Base-by-base conservation (phyloP, 345 rosid species). In the rapeseed (Brassica napus) region DNA sequence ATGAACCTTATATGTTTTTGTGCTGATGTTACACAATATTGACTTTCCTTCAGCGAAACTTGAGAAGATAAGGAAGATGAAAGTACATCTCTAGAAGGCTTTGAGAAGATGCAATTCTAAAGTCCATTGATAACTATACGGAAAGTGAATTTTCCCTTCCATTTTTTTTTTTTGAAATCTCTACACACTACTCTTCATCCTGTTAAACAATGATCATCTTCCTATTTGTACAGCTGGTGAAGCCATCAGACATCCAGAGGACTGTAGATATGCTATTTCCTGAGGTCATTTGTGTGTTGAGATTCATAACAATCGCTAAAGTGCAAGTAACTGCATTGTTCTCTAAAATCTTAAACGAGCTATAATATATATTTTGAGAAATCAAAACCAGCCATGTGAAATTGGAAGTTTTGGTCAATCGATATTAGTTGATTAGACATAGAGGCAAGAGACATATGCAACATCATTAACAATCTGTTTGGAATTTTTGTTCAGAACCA, bases 251-350 rank as follows among this genome's bases (percentile, higher is more conserved):
- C 32, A 58, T 75, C 67, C 80, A 79, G 44, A 87, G 87, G 34
- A 73, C 82, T 6, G 47, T 66, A 16, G 76, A 87, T 68, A 81
- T 83, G 52, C 68, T 52, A 64, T 74, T 61, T 79, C 92, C 92
- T 8, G 97, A 94, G 82, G 87, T 87, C 67, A 82, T 91, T 81
- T 94, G 47, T 88, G 89, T 42, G 76, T 91, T 73, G 97, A 92
- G 85, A 85, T 94, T 62, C 89, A 87, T 81, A 87, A 93, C 74
- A 73, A 75, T 70, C 49, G 39, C 42, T 0, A 23, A 81, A 66
- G 30, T 4, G 39, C 37, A 94, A 94, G 98, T 94, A 76, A 14
- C 42, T 69, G 65, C 73, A 35, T 66, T 57, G 34, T 28, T 58
- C 42, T 71, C 12, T 71, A 23, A 4, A 49, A 12, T 21, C n/a